phyloP scores from a whole-genome alignment of 139 green algal genomes.

The Chlorella sp. region DNA sequence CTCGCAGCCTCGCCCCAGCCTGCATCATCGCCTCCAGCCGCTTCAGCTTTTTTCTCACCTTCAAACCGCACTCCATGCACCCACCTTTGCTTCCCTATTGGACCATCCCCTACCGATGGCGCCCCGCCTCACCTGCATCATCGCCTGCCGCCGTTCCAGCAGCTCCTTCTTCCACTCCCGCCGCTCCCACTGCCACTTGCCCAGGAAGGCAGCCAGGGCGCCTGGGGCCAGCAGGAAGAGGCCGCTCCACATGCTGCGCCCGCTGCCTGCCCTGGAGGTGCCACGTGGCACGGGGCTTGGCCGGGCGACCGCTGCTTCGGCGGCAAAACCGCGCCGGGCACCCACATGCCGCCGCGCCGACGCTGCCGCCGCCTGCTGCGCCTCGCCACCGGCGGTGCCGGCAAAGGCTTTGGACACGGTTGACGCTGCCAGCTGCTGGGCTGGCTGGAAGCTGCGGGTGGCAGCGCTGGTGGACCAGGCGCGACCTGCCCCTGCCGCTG shows the following conservation, averaged over 20 bases:
- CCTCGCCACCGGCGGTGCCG: neutral
- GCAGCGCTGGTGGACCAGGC: neutral
- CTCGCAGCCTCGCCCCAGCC: conserved; percentile 36
- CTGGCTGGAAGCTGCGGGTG: too few species aligned
- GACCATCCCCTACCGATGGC: neutral
- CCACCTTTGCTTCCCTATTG: neutral
- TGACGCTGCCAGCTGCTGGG: neutral
- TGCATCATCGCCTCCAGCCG: conserved; percentile 38
- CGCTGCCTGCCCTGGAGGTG: conserved; percentile 16
- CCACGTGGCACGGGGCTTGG: conserved; percentile 1
- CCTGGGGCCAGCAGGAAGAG: conserved; percentile 56
- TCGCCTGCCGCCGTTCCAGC: conserved; percentile 45
- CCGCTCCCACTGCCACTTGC: conserved; percentile 69
- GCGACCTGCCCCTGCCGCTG: neutral
- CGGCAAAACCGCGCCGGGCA: neutral
- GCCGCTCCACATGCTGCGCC: conserved; percentile 37
- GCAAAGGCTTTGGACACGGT: neutral
- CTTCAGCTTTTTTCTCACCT: too few species aligned
- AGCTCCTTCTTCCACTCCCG: conserved; percentile 63
- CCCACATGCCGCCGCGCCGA: neutral
- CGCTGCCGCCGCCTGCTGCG: conserved; percentile 5
- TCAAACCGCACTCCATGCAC: too few species aligned
- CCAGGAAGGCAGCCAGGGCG: conserved; percentile 57
- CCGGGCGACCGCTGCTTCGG: neutral
- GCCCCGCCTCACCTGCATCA: conserved; percentile 40